phyloP scores from a whole-genome alignment of 2,329 filamentous ascomycete species.

The Cladosporium halotolerans region DNA sequence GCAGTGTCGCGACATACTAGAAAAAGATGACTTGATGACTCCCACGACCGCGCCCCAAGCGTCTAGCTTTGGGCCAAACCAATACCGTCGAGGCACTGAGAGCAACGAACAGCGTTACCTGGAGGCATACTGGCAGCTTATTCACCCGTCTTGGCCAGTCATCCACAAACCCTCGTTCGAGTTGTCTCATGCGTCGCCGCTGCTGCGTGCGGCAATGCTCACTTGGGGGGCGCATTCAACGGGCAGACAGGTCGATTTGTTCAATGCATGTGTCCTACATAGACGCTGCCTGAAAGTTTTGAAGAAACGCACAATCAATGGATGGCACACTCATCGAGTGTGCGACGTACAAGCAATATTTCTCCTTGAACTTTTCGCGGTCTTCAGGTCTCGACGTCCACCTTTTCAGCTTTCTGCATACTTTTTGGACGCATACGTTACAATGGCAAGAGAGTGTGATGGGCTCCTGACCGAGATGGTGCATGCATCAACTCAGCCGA shows the following conservation, averaged over 20 bases:
- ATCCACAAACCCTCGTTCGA: constrained; percentile 38
- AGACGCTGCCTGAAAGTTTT: constrained; percentile 38
- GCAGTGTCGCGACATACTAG: constrained; percentile 18
- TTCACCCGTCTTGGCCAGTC: constrained; percentile 41
- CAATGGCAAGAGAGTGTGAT: constrained; percentile 30
- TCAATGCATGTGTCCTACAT: constrained; percentile 35
- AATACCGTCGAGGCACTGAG: neutral
- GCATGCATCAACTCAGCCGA: constrained; percentile 15
- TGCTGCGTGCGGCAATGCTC: constrained; percentile 41
- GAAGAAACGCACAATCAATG: constrained; percentile 20
- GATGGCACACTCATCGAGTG: constrained; percentile 21
- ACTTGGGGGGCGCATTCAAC: constrained; percentile 39
- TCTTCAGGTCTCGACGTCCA: constrained; percentile 37
- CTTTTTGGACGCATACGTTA: constrained; percentile 34
- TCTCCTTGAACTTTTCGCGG: constrained; percentile 37
- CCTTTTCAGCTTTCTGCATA: constrained; percentile 31
- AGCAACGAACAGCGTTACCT: constrained; percentile 34
- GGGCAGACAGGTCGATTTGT: constrained; percentile 28
- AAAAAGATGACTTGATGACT: constrained; percentile 14
- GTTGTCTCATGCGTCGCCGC: constrained; percentile 31
- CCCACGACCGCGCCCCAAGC: constrained; percentile 4
- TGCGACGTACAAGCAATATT: constrained; percentile 41
- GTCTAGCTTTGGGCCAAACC: neutral
- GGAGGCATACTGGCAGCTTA: constrained; percentile 40
- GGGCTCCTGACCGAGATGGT: constrained; percentile 17